Evolutionary conservation across 78 protist species (phyloP), one percentile per base, ranked within the genome.

Genomic region (Monosiga brevicollis): DNA sequence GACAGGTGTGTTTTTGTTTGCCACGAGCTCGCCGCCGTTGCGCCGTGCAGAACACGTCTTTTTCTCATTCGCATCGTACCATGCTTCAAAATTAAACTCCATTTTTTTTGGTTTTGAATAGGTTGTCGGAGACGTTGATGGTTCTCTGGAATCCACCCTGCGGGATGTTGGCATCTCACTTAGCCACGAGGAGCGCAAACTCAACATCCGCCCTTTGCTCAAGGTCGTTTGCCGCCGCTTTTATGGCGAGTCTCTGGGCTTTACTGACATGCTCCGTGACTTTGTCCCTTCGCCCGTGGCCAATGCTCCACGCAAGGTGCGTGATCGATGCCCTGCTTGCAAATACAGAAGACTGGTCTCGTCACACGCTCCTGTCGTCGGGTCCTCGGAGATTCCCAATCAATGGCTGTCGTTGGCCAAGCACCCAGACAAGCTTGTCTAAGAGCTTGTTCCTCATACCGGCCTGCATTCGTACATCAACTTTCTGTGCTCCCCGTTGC

Each of bases 201-300:
- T 87, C 54, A 92, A 95, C 73, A 72, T 85, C 43, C 84, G 82
- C 39, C 96, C 95, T n/a, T 75, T 95, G 38, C 81, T 95, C 0
- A 34, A 37, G 43, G 55, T 84, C n/a, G 92, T 92, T 15, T 72
- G 87, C 73, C 20, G 75, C 0, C 85, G 93, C 43, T 96, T 94
- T 87, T 93, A 95, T 55, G 88, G 88, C 55, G 83, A 76, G 37
- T 11, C 93, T 3, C 25, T 78, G 9, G 94, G 95, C 15, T 89
- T 97, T 82, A 97, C 92, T 36, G 94, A 88, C 81, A 84, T 94
- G 95, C 0, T 41, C 41, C 89, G 70, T 1, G 42, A 39, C 20
- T 90, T 85, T 75, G 15, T 97, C 43, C 98, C 97, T 20, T 89
- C 95, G n/a, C 97, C 99, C 25, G 40, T 35, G 10, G 83, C 36